Base-by-base conservation (phyloP, 495 filamentous ascomycete species). In the Hypoxylon subgilvum region DNA sequence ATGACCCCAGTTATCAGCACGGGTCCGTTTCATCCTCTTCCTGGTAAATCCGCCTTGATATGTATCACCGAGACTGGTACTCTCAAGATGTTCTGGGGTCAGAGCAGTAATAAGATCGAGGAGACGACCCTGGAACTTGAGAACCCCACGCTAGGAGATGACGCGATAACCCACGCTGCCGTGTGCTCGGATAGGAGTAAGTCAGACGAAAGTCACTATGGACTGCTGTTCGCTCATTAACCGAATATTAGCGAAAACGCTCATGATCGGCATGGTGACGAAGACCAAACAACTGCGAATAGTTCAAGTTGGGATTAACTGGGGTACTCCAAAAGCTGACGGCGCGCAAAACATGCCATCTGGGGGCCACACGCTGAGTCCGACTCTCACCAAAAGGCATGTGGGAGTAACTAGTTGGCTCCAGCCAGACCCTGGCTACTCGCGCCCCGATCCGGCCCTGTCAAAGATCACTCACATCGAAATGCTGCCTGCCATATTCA, bases 111-210 rank as follows among this genome's bases (percentile, higher is more conserved):
- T 58, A 81, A 82, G 64, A 86, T 87, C 76, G 80, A 85, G 38
- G 86, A 91, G 59, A 80, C 84, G 2, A 80, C 79, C 9, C 72
- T 84, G 2, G 85, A 91, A 51, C 64, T 94, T 27, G 89, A 92
- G 59, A 87, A 81, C 58, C 79, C 88, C 22, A 79, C 80, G 8
- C 82, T 84, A 8, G 86, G 85, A 8, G 83, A 88, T 42, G 84
- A 90, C 41, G 62, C 89, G 12, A 78, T 95, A 27, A 91, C 90
- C 3, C 91, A 96, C 73, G 90, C 91, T 2, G 81, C 91, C 10
- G 76, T 94, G 50, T 86, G 86, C 52, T 82, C 86, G 8, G 89
- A 92, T 35, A 87, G 80, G 72, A 80, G 85, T 88, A 75, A 57
- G 71, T 47, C 12, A 35, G 27, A 34, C 25, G 8, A 41, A 12